These are phyloP conservation scores for Camptophora hylomeconis DNA, from an alignment of 2,329 filamentous ascomycete species.

Conservation along the genomic window DNA sequence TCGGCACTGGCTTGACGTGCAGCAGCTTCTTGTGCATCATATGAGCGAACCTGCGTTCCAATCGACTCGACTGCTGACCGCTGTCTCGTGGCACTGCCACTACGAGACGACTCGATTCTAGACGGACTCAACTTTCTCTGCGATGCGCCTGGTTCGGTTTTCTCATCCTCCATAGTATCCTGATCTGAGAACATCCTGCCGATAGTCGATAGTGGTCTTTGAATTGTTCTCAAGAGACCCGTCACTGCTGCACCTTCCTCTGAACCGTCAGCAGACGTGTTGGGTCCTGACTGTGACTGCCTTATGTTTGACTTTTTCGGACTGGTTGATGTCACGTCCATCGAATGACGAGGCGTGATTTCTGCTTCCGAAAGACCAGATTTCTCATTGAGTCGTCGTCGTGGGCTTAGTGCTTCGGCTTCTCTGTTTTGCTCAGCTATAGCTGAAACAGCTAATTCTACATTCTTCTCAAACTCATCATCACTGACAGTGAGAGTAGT, in stretches of 20 bases:
- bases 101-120: conserved; percentile 30
- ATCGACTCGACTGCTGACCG: conserved; percentile 22
- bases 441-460: conserved; percentile 89
- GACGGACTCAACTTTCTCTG: conserved; percentile 32
- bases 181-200: conserved; percentile 87
- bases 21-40: conserved; percentile 70
- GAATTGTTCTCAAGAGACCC: conserved; percentile 77
- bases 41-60: conserved; percentile 29
- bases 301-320: conserved; percentile 24
- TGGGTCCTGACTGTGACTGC: conserved; percentile 13
- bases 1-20: conserved; percentile 85
- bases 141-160: conserved; percentile 9
- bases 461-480: conserved; percentile 87
- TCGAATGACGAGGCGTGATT: conserved; percentile 45
- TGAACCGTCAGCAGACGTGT: conserved; percentile 34
- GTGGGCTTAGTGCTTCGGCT: conserved; percentile 31
- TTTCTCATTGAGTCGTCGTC: conserved; percentile 28
- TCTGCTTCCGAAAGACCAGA: conserved; percentile 40
- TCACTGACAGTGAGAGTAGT: conserved; percentile 88
- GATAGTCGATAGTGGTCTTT: conserved; percentile 79
- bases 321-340: conserved; percentile 41
- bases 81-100: conserved; percentile 21
- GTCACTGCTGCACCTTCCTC: conserved; percentile 75
- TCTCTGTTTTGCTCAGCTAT: conserved; percentile 80
- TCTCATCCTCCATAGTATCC: conserved; percentile 24